A percentile compares a stretch with the other conserved stretches of the same genome.
These are phyloP conservation scores for Thuja plicata DNA, from an alignment of 83 land plant genomes.

Conservation along the genomic window DNA sequence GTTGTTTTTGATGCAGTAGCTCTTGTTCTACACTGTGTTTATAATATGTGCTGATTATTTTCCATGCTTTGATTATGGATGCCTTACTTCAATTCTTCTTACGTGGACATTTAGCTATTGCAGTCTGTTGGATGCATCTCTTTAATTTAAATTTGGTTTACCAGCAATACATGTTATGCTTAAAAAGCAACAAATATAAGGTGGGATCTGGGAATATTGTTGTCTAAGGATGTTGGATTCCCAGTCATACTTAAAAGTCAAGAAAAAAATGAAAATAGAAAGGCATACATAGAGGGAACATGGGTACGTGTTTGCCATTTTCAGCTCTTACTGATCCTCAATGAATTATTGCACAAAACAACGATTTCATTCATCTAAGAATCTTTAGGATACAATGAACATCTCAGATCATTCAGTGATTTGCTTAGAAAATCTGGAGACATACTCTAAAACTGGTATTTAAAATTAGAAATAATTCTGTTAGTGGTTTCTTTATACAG, in stretches of 20 bases:
- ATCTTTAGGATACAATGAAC: not conserved
- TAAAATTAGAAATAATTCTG: not conserved
- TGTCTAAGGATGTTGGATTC: not conserved
- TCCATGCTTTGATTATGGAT: too few relatives aligned
- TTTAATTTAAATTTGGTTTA: not conserved
- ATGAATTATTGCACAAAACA: not conserved
- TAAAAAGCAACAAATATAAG: not conserved
- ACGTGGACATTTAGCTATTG: not conserved
- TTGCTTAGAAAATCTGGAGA: not conserved
- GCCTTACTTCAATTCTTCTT: not conserved
- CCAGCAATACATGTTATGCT: not conserved
- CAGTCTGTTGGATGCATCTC: not conserved
- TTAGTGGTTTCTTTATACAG: slow-evolving; percentile 23
- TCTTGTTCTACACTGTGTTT: not conserved
- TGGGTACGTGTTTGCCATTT: not conserved
- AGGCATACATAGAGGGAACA: not conserved
- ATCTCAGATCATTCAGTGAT: not conserved
- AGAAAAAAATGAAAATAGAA: not conserved
- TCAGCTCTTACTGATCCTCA: not conserved
- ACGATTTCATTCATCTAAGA: not conserved
- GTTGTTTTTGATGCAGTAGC: not conserved
- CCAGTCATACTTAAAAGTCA: not conserved
- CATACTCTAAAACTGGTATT: not conserved
- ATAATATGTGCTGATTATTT: not conserved
- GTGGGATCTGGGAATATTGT: not conserved